These are phyloP conservation scores for Hemisphaericaspora xylanilytica DNA, from an alignment of 1,139 yeast species.

Conservation along the genomic window DNA sequence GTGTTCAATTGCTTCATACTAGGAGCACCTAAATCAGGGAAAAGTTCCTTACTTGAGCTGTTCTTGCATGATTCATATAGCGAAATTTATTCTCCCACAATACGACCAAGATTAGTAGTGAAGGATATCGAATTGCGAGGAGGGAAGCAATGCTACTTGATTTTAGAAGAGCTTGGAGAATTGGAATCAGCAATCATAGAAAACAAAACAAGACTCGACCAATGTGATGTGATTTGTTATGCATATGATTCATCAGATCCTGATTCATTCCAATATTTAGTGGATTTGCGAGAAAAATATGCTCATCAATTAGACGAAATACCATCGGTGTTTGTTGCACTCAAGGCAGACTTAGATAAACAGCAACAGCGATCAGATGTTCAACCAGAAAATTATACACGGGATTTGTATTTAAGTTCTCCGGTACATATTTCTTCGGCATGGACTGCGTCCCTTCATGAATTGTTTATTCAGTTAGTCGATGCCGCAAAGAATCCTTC, in stretches of 20 bases:
- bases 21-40: slow-evolving; percentile 86
- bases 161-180: slow-evolving; percentile 87
- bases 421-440: slow-evolving; percentile 85
- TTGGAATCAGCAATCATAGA: slow-evolving; percentile 79
- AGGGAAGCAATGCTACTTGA: slow-evolving; percentile 91
- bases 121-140: slow-evolving; percentile 94
- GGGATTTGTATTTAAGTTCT: slow-evolving; percentile 56
- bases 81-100: slow-evolving; percentile 76
- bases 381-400: slow-evolving; percentile 86
- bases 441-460: slow-evolving; percentile 86
- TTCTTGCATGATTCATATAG: slow-evolving; percentile 75
- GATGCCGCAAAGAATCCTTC: slow-evolving; percentile 85
- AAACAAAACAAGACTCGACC: slow-evolving; percentile 66
- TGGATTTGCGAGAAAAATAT: slow-evolving; percentile 60
- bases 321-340: slow-evolving; percentile 85
- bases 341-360: slow-evolving; percentile 91
- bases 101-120: slow-evolving; percentile 76
- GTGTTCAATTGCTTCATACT: slow-evolving; percentile 86
- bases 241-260: slow-evolving; percentile 95
- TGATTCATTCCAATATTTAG: slow-evolving; percentile 82
- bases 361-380: slow-evolving; percentile 85
- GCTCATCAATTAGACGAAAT: slow-evolving; percentile 56
- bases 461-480: slow-evolving; percentile 80
- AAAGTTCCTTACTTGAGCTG: slow-evolving; percentile 75
- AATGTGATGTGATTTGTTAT: slow-evolving; percentile 88